A percentile compares a stretch with the other conserved stretches of the same genome.
Conservation (phyloP, 2,329 filamentous ascomycete genomes). For the Grosmannia penicillata region DNA sequence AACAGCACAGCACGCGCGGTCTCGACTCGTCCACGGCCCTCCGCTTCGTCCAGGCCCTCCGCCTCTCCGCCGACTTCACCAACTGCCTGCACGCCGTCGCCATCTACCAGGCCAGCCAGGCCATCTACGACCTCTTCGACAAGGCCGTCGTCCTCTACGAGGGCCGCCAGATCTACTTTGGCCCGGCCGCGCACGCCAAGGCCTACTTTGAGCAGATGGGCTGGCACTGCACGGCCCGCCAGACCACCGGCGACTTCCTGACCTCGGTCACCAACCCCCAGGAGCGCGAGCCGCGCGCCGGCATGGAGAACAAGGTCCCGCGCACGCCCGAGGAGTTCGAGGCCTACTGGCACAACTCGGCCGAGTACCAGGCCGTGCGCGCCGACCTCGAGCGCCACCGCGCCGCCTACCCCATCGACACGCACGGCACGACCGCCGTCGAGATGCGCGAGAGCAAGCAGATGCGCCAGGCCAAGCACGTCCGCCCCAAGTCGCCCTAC, state of each 20-base stretch:
- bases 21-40: conserved; percentile 51
- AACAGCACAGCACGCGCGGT: conserved; percentile 31
- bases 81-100: conserved; percentile 44
- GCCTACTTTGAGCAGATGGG: conserved; percentile 54
- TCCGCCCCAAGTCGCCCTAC: conserved; percentile 42
- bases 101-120: conserved; percentile 53
- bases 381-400: conserved; percentile 42
- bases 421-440: conserved; percentile 22
- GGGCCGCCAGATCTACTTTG: conserved; percentile 51
- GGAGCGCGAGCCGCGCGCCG: conserved; percentile 27
- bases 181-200: conserved; percentile 41
- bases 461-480: conserved; percentile 32
- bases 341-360: conserved; percentile 39
- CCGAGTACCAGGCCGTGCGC: conserved; percentile 33
- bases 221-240: conserved; percentile 39
- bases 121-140: conserved; percentile 53
- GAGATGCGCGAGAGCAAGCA: conserved; percentile 29
- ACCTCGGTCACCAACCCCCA: conserved; percentile 38
- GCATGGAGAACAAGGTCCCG: conserved; percentile 40
- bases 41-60: conserved; percentile 48
- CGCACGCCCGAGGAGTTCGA: conserved; percentile 48
- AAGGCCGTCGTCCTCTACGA: conserved; percentile 60
- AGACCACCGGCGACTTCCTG: conserved; percentile 65
- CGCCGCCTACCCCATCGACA: conserved; percentile 25
- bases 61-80: conserved; percentile 52